These are phyloP conservation scores for Drechmeria coniospora DNA, from an alignment of 2,329 filamentous ascomycete genomes.

Conservation along the genomic window DNA sequence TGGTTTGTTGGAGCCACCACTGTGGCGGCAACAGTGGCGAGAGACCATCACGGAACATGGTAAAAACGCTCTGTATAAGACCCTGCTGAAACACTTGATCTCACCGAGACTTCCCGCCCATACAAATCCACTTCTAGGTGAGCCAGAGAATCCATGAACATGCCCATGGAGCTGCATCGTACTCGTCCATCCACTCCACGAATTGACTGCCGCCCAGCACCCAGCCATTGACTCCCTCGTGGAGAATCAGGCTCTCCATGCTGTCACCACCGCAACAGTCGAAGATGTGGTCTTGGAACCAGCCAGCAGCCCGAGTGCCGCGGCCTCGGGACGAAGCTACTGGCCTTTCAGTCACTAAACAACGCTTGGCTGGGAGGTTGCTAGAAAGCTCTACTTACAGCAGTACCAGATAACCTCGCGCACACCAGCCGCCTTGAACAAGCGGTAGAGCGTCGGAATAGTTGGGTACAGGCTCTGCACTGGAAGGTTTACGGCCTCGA, in stretches of 20 bases:
- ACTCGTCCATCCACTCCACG: conserved; percentile 30
- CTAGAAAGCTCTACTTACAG: too few relatives aligned
- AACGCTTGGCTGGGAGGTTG: too few relatives aligned
- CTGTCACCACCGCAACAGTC: conserved; percentile 20
- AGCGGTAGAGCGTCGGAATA: conserved; percentile 23
- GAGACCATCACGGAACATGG: too few relatives aligned
- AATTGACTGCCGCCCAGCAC: conserved; percentile 29
- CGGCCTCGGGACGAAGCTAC: conserved; percentile 40
- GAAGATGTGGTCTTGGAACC: conserved; percentile 37
- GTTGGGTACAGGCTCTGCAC: conserved; percentile 29
- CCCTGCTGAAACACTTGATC: too few relatives aligned
- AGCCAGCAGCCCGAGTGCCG: conserved; percentile 36
- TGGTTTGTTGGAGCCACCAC: too few relatives aligned
- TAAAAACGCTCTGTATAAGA: too few relatives aligned
- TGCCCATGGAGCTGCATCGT: conserved; percentile 20
- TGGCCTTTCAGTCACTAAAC: too few relatives aligned
- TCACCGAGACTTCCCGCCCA: too few relatives aligned
- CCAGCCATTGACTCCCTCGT: conserved; percentile 41
- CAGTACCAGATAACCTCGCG: conserved; percentile 31
- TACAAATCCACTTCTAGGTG: too few relatives aligned
- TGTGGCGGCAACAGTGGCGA: too few relatives aligned
- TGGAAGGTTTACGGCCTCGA: conserved; percentile 33
- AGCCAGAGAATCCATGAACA: too few relatives aligned
- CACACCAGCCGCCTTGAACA: conserved; percentile 25
- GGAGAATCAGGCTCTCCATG: conserved; percentile 32